Percentiles rank a stretch among this genome's conserved stretches.
Conservation (phyloP, 805 yeast species). For the Jamesozyma spencerorum region DNA sequence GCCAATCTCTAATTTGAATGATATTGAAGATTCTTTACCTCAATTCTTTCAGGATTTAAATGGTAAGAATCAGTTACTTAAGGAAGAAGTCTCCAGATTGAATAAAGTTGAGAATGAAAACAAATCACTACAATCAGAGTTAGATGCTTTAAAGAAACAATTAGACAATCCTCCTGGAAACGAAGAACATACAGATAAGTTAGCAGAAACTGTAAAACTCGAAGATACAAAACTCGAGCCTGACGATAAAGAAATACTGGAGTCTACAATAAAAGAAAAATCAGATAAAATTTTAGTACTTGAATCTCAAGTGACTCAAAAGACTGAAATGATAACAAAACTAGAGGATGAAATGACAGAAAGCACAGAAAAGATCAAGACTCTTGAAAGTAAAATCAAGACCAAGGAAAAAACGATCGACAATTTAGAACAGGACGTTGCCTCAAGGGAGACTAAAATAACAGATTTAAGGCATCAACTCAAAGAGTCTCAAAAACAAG, state of each 20-base stretch:
- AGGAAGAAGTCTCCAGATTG: slow-evolving; percentile 52
- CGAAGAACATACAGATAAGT: neutral
- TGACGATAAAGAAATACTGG: neutral
- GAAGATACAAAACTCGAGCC: too few species aligned
- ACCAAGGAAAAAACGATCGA: neutral
- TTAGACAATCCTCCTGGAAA: neutral
- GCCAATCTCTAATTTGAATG: slow-evolving; percentile 67
- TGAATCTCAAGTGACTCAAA: too few species aligned
- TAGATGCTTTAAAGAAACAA: neutral
- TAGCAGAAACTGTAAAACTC: too few species aligned
- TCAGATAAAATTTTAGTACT: too few species aligned
- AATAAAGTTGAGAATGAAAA: slow-evolving; percentile 15
- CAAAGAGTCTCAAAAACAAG: neutral
- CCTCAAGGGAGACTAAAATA: too few species aligned
- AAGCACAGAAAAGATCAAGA: neutral
- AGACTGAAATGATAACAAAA: too few species aligned
- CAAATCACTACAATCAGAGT: neutral
- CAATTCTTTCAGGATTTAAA: slow-evolving; percentile 60
- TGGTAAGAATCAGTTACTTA: slow-evolving; percentile 50
- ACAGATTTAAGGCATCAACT: too few species aligned
- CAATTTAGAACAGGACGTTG: too few species aligned
- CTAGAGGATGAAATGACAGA: neutral
- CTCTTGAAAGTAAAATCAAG: neutral
- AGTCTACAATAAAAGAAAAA: neutral
- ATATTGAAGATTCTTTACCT: slow-evolving; percentile 57